Conservation (phyloP, 805 yeast genomes). For the Metschnikowia cerradonensis region DNA sequence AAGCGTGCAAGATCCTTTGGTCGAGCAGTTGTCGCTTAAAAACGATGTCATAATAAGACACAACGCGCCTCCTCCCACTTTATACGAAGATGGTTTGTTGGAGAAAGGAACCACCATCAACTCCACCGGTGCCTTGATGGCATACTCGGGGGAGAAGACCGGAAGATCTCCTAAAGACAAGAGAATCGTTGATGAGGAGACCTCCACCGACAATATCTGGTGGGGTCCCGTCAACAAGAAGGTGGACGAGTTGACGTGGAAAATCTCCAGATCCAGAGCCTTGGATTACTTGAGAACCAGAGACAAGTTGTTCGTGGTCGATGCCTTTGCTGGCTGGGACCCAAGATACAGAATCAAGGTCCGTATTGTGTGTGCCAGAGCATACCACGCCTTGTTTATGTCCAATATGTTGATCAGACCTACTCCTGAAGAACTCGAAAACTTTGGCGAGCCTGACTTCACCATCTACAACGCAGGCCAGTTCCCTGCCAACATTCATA, state of each 20-base stretch:
- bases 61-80: constrained; percentile 87
- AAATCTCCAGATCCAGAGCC: constrained; percentile 92
- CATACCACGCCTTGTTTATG: constrained; percentile 97
- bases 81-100: constrained; percentile 89
- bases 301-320: constrained; percentile 89
- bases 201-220: constrained; percentile 84
- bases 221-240: constrained; percentile 99
- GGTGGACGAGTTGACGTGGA: constrained; percentile 92
- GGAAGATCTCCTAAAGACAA: constrained; percentile 99
- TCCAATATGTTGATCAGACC: constrained; percentile 97
- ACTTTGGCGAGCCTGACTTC: constrained; percentile 96
- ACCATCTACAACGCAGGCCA: constrained; percentile 98
- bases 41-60: constrained; percentile 71
- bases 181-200: constrained; percentile 92
- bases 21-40: constrained; percentile 43
- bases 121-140: constrained; percentile 91
- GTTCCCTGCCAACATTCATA: constrained; percentile 95
- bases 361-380: constrained; percentile 94
- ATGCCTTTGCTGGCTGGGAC: constrained; percentile 99
- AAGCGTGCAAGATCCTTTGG: constrained; percentile 39
- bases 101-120: constrained; percentile 91
- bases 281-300: constrained; percentile 94
- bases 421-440: constrained; percentile 77
- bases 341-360: constrained; percentile 95
- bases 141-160: constrained; percentile 92